Evolutionary conservation across 2,329 filamentous ascomycete genomes (phyloP).

Genomic region (Microascus cirrosus): DNA sequence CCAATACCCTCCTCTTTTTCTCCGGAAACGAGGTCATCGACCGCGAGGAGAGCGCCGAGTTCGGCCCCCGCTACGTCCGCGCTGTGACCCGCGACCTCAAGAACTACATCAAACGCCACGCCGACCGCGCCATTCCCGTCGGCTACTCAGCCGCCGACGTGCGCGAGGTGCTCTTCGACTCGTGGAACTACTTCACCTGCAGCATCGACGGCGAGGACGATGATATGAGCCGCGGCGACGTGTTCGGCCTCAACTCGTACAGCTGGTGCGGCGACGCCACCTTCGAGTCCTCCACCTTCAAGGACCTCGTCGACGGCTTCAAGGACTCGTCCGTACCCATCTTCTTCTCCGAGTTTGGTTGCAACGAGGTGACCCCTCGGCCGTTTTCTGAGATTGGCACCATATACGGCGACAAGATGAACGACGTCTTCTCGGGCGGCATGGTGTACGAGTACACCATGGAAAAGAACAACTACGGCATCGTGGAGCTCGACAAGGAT

Average conservation of each 20-base stretch:
- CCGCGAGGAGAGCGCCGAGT: conserved; percentile 44
- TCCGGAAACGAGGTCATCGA: conserved; percentile 72
- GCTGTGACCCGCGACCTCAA: conserved; percentile 72
- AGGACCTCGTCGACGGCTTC: conserved; percentile 55
- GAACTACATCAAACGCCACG: conserved; percentile 65
- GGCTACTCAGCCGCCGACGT: conserved; percentile 78
- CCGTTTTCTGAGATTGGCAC: conserved; percentile 64
- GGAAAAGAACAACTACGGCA: conserved; percentile 54
- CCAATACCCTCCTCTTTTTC: conserved; percentile 63
- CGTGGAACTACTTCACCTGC: conserved; percentile 68
- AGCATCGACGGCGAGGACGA: conserved; percentile 37
- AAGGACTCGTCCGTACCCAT: conserved; percentile 55
- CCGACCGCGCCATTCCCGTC: conserved; percentile 58
- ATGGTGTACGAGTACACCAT: conserved; percentile 74
- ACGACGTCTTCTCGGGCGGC: conserved; percentile 56
- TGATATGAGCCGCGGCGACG: conserved; percentile 55
- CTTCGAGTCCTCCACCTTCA: conserved; percentile 51
- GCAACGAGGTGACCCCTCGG: conserved; percentile 61
- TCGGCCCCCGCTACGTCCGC: conserved; percentile 59
- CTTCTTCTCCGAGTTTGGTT: conserved; percentile 76
- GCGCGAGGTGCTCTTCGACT: conserved; percentile 59
- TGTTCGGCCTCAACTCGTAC: conserved; percentile 66
- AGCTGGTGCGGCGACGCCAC: conserved; percentile 60
- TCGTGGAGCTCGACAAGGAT: conserved; percentile 51
- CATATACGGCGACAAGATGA: conserved; percentile 65